Base-by-base conservation (phyloP, 2,329 filamentous ascomycete species). In the Nemania serpens region DNA sequence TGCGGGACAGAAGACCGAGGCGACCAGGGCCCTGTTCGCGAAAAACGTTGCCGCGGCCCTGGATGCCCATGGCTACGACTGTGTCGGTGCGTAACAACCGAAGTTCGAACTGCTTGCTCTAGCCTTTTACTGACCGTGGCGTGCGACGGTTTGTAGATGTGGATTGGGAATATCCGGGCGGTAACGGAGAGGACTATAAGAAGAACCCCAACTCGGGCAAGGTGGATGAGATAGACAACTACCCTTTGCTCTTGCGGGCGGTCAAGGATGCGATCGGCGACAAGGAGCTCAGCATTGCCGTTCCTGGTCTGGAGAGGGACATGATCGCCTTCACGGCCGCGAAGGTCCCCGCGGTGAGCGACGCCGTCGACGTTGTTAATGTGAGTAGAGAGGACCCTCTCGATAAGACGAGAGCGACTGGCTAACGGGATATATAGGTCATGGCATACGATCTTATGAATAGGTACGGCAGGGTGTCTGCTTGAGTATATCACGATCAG, bases 121-220 rank as follows among this genome's bases (percentile, higher is more conserved):
- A 39, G 12, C 5, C 22, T n/a, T 3, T 55, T 52, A 52, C 56
- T 62, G 33, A 64, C 22, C 2, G 42, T 5, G 10, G 7, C 6
- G 18, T 15, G 20, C 41, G n/a, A n/a, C n/a, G n/a, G n/a, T n/a
- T n/a, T n/a, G n/a, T n/a, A 73, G 82, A 84, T 57, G 79, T 91
- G 48, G 88, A 91, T 67, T 91, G 87, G 87, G 88, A 86, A 67
- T 86, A 84, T 64, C 82, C 83, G 5, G 69, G 70, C 17, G 88
- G 89, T 22, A 91, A 91, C 63, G 87, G 88, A 37, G 82, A 86
- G 18, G 87, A 91, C 74, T 91, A 91, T 77, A 90, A 85, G 66
- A 70, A 81, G 43, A 77, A 82, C 10, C 84, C 86, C 13, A 91
- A 91, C 71, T 78, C 79, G 0, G 73, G 82, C 29, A 87, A 88